These are phyloP conservation scores for Fusarium foetens DNA, from an alignment of 2,329 filamentous ascomycete genomes.

Conservation along the genomic window DNA sequence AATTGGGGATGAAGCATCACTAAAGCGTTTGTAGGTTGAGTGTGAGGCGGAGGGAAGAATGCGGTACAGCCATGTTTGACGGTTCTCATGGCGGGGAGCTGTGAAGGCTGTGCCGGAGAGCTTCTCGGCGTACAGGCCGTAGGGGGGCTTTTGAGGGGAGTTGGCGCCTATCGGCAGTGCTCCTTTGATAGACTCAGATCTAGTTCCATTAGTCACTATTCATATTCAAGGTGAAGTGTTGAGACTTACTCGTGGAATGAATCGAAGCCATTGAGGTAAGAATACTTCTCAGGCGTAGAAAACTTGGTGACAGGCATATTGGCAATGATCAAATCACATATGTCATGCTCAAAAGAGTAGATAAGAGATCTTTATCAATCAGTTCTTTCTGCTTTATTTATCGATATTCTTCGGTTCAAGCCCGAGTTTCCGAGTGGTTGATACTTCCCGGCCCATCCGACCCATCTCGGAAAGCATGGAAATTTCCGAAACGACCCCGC, in stretches of 20 bases:
- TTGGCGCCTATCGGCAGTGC: constrained; percentile 80
- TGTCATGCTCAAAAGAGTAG: background rate
- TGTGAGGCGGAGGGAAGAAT: constrained; percentile 72
- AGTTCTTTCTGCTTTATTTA: background rate
- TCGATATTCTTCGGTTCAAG: background rate
- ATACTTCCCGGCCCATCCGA: background rate
- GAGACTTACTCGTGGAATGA: constrained; percentile 76
- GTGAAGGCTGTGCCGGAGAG: constrained; percentile 78
- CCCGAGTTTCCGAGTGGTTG: constrained; percentile 8
- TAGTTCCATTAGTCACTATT: constrained; percentile 44
- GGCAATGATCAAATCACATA: fast-evolving
- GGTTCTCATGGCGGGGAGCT: constrained; percentile 73
- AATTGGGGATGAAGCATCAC: background rate
- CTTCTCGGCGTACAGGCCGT: constrained; percentile 84
- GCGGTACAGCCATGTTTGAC: constrained; percentile 77
- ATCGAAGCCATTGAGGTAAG: constrained; percentile 81
- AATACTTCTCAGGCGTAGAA: constrained; percentile 64
- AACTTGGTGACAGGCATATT: constrained; percentile 39
- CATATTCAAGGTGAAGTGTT: background rate
- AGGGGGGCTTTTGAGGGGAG: constrained; percentile 81
- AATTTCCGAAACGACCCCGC: background rate
- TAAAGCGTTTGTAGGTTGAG: constrained; percentile 54
- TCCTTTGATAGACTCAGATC: constrained; percentile 78
- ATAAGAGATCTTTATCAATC: background rate
- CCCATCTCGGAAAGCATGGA: background rate